Evolutionary conservation across 2,329 filamentous ascomycete genomes (phyloP), one percentile per base, ranked within the genome.

Genomic region (Neopestalotiopsis clavispora): DNA sequence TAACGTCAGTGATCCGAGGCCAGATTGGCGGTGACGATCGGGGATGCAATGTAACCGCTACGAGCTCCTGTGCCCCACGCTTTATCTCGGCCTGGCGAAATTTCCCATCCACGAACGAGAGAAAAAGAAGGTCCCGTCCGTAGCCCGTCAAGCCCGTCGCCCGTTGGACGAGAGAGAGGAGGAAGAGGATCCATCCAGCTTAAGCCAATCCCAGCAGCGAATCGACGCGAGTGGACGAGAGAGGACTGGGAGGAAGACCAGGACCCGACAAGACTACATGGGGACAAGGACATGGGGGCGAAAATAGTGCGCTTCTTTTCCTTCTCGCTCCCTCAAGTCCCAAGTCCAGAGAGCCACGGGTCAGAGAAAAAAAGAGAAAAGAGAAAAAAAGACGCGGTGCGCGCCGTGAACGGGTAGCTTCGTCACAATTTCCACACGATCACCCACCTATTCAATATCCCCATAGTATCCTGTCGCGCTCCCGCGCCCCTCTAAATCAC

Each of bases 21-120:
- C 59, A 62, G 59, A 62, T 62, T 62, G 59, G 59, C 59, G 59
- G 59, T 62, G 59, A 62, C 59, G 30, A 62, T 62, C 59, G 45
- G 10, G 34, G 59, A 12, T 62, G 59, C 59, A 62, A 62, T 62
- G 59, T 34, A 62, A 20, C 59, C 59, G 32, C 59, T 34, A 62
- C 59, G 32, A 40, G 13, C 28, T 34, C 28, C 45, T 52, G 6
- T 40, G 59, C 59, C 59, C 59, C 59, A 62, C 59, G 59, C 32
- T 30, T 62, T 38, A 62, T 62, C 59, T 62, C 59, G 59, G 57
- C 57, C 30, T n/a, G 45, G 57, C 30, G 12, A 32, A 59, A 59
- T 59, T 32, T 28, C 57, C 20, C 45, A 52, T 20, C 45, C 45
- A 52, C 45, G 45, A 52, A 23, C 17, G n/a, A 52, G 17, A 52